These are phyloP conservation scores for Pseudocercospora vitis DNA, from an alignment of 2,329 filamentous ascomycete genomes.

Conservation along the genomic window DNA sequence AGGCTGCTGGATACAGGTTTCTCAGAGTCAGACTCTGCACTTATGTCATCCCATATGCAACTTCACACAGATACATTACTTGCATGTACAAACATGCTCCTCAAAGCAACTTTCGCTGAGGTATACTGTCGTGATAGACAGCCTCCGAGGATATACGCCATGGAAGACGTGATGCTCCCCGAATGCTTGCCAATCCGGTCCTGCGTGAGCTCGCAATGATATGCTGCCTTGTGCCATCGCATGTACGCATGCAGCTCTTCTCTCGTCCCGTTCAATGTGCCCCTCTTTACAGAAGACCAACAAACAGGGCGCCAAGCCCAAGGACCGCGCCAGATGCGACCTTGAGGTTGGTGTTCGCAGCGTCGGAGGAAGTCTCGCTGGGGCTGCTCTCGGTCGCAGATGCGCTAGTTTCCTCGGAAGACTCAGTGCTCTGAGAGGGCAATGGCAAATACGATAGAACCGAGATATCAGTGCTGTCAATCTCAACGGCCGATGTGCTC, in stretches of 20 bases:
- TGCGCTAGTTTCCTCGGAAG: conserved; percentile 17
- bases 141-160: background rate
- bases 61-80: background rate
- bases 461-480: no score
- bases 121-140: conserved; percentile 8
- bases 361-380: conserved; percentile 24
- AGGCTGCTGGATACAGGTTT: no score
- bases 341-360: conserved; percentile 34
- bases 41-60: background rate
- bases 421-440: no score
- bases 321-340: conserved; percentile 38
- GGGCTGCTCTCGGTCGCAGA: conserved; percentile 28
- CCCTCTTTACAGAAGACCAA: conserved; percentile 39
- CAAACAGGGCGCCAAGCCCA: conserved; percentile 41
- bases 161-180: background rate
- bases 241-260: background rate
- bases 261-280: background rate
- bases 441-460: no score
- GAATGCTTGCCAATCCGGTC: background rate
- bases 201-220: conserved; percentile 6
- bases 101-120: background rate
- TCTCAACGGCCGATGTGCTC: no score
- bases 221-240: background rate
- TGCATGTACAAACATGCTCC: conserved; percentile 7
- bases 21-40: background rate